A percentile compares a stretch with the other conserved stretches of the same genome.
Evolutionary conservation across 345 rosid genomes (phyloP).

Genomic region (Diplotaxis tenuifolia): DNA sequence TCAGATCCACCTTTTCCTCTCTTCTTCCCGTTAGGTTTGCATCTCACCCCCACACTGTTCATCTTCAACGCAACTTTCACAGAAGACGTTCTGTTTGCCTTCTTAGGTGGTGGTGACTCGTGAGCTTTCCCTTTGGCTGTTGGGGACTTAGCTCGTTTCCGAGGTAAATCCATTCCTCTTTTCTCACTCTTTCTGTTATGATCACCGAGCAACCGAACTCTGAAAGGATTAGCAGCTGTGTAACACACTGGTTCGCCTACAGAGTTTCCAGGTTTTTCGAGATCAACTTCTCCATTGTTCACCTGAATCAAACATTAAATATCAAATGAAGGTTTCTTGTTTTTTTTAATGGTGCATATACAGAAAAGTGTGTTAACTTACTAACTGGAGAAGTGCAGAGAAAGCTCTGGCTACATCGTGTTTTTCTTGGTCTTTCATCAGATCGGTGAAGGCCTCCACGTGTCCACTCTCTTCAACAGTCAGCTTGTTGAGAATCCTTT

Average conservation of each 20-base stretch:
- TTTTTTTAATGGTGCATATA: neutral
- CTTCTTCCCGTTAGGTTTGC: slow-evolving; percentile 73
- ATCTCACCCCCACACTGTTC: slow-evolving; percentile 43
- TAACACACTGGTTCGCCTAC: slow-evolving; percentile 53
- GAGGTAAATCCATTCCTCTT: slow-evolving; percentile 36
- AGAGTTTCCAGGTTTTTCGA: slow-evolving; percentile 49
- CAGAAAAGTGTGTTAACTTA: slow-evolving; percentile 31
- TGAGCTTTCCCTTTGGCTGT: slow-evolving; percentile 26
- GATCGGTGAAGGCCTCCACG: slow-evolving; percentile 56
- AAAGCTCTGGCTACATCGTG: slow-evolving; percentile 88
- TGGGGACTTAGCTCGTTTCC: slow-evolving; percentile 73
- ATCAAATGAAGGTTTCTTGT: neutral
- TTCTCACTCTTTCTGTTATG: slow-evolving; percentile 32
- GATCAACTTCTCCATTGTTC: slow-evolving; percentile 79
- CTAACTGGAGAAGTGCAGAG: slow-evolving; percentile 96
- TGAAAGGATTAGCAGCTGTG: slow-evolving; percentile 71
- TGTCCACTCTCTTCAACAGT: slow-evolving; percentile 46
- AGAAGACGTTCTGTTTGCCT: slow-evolving; percentile 24
- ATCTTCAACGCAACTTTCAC: slow-evolving; percentile 50
- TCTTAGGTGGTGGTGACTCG: slow-evolving; percentile 25
- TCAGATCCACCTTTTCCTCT: slow-evolving; percentile 58
- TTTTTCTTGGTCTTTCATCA: slow-evolving; percentile 72
- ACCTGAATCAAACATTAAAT: slow-evolving; percentile 50
- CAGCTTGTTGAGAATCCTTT: slow-evolving; percentile 60
- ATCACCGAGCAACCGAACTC: slow-evolving; percentile 48